phyloP scores from a whole-genome alignment of 768 basidiomycete species.

The Rubroboletus satanas region DNA sequence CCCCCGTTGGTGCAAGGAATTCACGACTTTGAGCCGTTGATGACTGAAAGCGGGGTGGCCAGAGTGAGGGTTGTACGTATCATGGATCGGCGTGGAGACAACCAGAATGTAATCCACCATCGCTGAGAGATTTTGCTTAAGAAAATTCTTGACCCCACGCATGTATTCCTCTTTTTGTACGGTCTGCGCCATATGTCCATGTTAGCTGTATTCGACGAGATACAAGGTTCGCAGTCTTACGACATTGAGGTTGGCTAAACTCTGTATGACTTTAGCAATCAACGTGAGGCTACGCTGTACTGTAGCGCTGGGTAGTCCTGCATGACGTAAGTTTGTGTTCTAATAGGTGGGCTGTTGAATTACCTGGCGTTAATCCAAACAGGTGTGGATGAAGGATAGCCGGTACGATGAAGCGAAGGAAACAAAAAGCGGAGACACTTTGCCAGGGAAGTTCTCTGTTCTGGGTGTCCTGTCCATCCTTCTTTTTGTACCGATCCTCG shows the following conservation, averaged over 20 bases:
- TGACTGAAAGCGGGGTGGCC: slow-evolving; percentile 38
- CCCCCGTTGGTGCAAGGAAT: slow-evolving; percentile 56
- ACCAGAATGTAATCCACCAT: slow-evolving; percentile 79
- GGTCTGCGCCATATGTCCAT: slow-evolving; percentile 34
- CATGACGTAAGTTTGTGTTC: slow-evolving; percentile 9
- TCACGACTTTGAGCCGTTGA: slow-evolving; percentile 50
- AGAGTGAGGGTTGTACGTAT: slow-evolving; percentile 25
- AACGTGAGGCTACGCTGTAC: slow-evolving; percentile 79
- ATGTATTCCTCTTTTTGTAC: slow-evolving; percentile 80
- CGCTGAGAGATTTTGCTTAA: slow-evolving; percentile 54
- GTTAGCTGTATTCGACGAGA: slow-evolving; percentile 1
- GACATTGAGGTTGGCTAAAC: slow-evolving; percentile 77
- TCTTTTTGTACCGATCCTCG: slow-evolving; percentile 55
- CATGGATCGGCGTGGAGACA: slow-evolving; percentile 55
- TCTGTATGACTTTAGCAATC: slow-evolving; percentile 87
- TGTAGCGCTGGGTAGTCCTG: slow-evolving; percentile 62
- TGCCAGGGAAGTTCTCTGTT: slow-evolving; percentile 66
- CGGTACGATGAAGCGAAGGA: slow-evolving; percentile 85
- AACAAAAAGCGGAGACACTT: slow-evolving; percentile 85
- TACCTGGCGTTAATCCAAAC: slow-evolving; percentile 75
- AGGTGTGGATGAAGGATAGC: slow-evolving; percentile 86
- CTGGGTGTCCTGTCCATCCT: slow-evolving; percentile 38
- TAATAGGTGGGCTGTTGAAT: slow-evolving; percentile 5
- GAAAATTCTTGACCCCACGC: slow-evolving; percentile 71
- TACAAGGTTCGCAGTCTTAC: slow-evolving; percentile 37